Conservation (phyloP, 805 yeast species). For the Kazachstania taianensis region DNA sequence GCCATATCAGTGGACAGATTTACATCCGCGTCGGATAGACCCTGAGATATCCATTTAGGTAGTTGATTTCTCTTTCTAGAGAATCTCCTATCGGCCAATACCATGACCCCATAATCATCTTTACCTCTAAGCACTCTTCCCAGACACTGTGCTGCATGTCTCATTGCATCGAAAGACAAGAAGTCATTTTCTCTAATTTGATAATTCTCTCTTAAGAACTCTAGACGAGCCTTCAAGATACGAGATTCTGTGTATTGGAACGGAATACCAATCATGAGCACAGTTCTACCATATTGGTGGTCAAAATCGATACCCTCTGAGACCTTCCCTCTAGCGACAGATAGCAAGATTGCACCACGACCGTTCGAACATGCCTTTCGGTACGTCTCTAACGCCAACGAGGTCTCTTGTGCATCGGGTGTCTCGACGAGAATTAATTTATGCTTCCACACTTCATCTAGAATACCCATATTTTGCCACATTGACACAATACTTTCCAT, state of each 20-base stretch:
- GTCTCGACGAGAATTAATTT: conserved; percentile 92
- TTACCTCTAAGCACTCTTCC: conserved; percentile 97
- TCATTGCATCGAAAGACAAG: conserved; percentile 96
- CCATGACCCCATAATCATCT: conserved; percentile 98
- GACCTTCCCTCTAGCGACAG: conserved; percentile 98
- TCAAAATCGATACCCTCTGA: conserved; percentile 99
- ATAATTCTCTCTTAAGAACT: conserved; percentile 84
- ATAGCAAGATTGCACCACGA: conserved; percentile 88
- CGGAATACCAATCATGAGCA: conserved; percentile 97
- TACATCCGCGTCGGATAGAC: conserved; percentile 79
- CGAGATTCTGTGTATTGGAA: conserved; percentile 98
- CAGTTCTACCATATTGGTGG: conserved; percentile 96
- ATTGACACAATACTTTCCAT: conserved; percentile 97
- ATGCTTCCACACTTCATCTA: conserved; percentile 98
- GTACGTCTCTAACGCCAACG: conserved; percentile 89
- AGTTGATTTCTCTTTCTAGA: conserved; percentile 75
- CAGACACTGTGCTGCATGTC: conserved; percentile 98
- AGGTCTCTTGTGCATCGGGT: conserved; percentile 98
- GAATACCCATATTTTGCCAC: conserved; percentile 98
- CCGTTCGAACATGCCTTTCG: conserved; percentile 96
- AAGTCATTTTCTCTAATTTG: conserved; percentile 92
- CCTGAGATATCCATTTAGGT: conserved; percentile 97
- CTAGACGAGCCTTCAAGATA: conserved; percentile 87
- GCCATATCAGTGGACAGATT: conserved; percentile 97
- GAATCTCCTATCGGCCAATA: conserved; percentile 88